Percentiles rank a stretch among this genome's conserved stretches.
These are phyloP conservation scores for Suillus clintonianus DNA, from an alignment of 768 basidiomycete genomes.

Conservation along the genomic window DNA sequence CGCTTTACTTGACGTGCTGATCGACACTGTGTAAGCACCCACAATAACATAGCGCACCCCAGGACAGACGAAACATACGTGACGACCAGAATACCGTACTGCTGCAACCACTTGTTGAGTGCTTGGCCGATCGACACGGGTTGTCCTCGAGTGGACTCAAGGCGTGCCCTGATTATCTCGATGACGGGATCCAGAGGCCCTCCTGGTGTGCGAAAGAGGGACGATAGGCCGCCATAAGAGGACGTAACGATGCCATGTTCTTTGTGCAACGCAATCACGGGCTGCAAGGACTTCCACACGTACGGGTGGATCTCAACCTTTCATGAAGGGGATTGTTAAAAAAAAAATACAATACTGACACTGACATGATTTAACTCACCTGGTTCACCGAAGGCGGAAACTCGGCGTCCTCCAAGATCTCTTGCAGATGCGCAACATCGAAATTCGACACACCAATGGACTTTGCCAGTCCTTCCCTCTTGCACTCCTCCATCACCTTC, in stretches of 20 bases:
- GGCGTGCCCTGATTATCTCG: conserved; percentile 18
- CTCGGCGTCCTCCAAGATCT: conserved; percentile 48
- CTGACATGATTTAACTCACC: conserved; percentile 32
- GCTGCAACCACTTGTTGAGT: conserved; percentile 19
- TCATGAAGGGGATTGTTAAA: background rate
- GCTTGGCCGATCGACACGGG: conserved; percentile 20
- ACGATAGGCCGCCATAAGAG: conserved; percentile 33
- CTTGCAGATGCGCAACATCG: conserved; percentile 49
- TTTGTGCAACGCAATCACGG: conserved; percentile 20
- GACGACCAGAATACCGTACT: conserved; percentile 3
- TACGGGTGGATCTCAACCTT: conserved; percentile 76
- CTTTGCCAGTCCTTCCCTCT: conserved; percentile 41
- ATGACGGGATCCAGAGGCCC: conserved; percentile 30
- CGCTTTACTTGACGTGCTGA: conserved; percentile 24
- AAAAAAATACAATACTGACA: background rate
- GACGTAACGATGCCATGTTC: conserved; percentile 20
- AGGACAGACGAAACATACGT: background rate
- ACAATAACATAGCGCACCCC: background rate
- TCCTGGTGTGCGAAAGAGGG: background rate
- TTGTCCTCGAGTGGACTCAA: conserved; percentile 14
- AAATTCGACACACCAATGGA: conserved; percentile 75
- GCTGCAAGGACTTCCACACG: conserved; percentile 31
- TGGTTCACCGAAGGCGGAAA: conserved; percentile 74
- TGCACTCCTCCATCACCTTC: conserved; percentile 57
- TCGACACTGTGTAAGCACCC: background rate